Percentiles rank a stretch among this genome's conserved stretches.
Evolutionary conservation across 1,284 basidiomycete species (phyloP).

Genomic region (Tilletiopsis washingtonensis): DNA sequence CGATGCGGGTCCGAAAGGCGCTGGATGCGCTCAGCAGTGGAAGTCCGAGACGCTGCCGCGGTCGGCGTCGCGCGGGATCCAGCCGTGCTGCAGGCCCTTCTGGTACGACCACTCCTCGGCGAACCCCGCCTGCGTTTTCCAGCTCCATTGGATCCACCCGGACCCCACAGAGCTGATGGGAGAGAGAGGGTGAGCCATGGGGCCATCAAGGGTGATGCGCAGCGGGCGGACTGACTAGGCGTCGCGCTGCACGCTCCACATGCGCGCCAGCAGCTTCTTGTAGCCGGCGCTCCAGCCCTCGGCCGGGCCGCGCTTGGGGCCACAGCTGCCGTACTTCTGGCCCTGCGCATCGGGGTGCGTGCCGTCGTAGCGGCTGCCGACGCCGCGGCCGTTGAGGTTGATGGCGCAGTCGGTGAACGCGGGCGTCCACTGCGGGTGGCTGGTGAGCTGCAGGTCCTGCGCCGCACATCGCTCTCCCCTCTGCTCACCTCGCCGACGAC

Average conservation of each 20-base stretch:
- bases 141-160: slow-evolving; percentile 78
- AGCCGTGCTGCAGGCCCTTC: slow-evolving; percentile 39
- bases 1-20: too few species aligned
- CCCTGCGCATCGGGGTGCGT: slow-evolving; percentile 50
- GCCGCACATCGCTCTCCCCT: too few species aligned
- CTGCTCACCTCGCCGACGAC: slow-evolving; percentile 45
- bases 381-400: slow-evolving; percentile 59
- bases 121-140: slow-evolving; percentile 56
- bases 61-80: slow-evolving; percentile 7
- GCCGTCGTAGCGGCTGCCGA: slow-evolving; percentile 74
- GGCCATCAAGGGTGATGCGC: too few species aligned
- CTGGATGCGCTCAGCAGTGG: background rate
- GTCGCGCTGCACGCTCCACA: slow-evolving; percentile 69
- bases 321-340: slow-evolving; percentile 52
- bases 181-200: too few species aligned
- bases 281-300: slow-evolving; percentile 66
- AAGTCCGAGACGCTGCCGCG: background rate
- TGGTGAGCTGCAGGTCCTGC: too few species aligned
- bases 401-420: slow-evolving; percentile 77
- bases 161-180: slow-evolving; percentile 49
- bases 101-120: slow-evolving; percentile 44
- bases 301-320: slow-evolving; percentile 62
- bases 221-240: too few species aligned
- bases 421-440: too few species aligned
- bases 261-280: slow-evolving; percentile 72